Conservation (phyloP, 305 asterid species). For the Withania somnifera region DNA sequence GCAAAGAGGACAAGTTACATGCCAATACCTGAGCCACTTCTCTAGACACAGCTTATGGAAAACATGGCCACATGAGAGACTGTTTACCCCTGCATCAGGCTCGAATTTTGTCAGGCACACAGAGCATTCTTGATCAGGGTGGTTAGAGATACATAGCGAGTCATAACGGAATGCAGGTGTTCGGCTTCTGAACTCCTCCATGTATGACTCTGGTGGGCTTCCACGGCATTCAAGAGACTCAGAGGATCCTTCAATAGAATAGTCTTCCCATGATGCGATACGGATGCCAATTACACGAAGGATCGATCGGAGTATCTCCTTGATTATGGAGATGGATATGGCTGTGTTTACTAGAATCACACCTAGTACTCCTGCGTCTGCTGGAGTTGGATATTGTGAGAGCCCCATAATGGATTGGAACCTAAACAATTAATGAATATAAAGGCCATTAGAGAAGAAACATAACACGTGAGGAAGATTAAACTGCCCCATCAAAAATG, state of each 20-base stretch:
- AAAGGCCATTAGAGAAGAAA: not conserved
- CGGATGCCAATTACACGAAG: conserved; percentile 61
- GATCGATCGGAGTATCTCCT: conserved; percentile 61
- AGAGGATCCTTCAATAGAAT: conserved; percentile 32
- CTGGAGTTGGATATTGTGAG: conserved; percentile 68
- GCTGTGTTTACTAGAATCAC: conserved; percentile 75
- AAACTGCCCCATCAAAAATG: not conserved
- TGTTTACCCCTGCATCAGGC: conserved; percentile 60
- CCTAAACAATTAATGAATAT: conserved; percentile 13
- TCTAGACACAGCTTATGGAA: conserved; percentile 78
- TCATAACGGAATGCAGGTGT: conserved; percentile 52
- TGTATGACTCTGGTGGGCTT: conserved; percentile 51
- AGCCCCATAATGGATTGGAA: conserved; percentile 49
- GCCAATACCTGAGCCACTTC: conserved; percentile 85
- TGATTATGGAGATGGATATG: conserved; percentile 66
- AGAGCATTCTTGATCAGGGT: conserved; percentile 55
- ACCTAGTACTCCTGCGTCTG: conserved; percentile 80
- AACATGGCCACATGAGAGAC: conserved; percentile 74
- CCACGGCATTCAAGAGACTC: conserved; percentile 22
- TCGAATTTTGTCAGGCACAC: conserved; percentile 69
- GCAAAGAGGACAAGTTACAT: conserved; percentile 88
- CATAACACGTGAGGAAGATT: not conserved
- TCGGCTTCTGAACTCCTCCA: conserved; percentile 66
- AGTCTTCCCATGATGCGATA: conserved; percentile 60
- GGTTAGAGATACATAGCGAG: conserved; percentile 26